Evolutionary conservation across 1,139 yeast genomes (phyloP).

Genomic region (Diutina pseudorugosa): DNA sequence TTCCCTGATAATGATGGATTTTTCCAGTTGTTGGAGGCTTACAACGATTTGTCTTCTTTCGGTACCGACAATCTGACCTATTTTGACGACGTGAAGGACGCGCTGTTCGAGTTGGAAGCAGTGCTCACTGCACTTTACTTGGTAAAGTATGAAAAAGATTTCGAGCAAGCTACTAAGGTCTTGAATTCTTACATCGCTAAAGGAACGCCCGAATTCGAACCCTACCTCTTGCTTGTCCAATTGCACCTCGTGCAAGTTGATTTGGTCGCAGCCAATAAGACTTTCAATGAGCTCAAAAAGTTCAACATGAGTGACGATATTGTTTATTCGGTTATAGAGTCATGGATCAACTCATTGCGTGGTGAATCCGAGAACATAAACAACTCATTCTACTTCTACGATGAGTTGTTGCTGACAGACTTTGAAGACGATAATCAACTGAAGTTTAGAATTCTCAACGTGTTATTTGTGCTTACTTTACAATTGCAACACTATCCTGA

Average conservation of each 20-base stretch:
- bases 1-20: slow-evolving; percentile 27
- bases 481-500: slow-evolving; percentile 35
- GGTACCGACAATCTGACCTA: slow-evolving; percentile 21
- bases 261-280: slow-evolving; percentile 22
- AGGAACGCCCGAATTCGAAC: slow-evolving; percentile 24
- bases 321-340: slow-evolving; percentile 55
- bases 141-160: slow-evolving; percentile 25
- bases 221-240: slow-evolving; percentile 31
- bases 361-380: slow-evolving; percentile 49
- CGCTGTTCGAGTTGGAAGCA: slow-evolving; percentile 25
- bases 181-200: slow-evolving; percentile 12
- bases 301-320: slow-evolving; percentile 49
- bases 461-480: slow-evolving; percentile 29
- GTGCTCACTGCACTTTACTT: slow-evolving; percentile 31
- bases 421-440: slow-evolving; percentile 27
- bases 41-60: slow-evolving; percentile 31
- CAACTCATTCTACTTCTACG: slow-evolving; percentile 59
- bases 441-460: slow-evolving; percentile 23
- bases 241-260: slow-evolving; percentile 29
- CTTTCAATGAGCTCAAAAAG: slow-evolving; percentile 15
- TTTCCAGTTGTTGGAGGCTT: slow-evolving; percentile 11
- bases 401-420: slow-evolving; percentile 47
- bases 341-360: slow-evolving; percentile 44
- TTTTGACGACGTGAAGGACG: slow-evolving; percentile 23
- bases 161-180: slow-evolving; percentile 27